phyloP scores from a whole-genome alignment of 106 monocot species.

The Dioscorea zingiberensis region DNA sequence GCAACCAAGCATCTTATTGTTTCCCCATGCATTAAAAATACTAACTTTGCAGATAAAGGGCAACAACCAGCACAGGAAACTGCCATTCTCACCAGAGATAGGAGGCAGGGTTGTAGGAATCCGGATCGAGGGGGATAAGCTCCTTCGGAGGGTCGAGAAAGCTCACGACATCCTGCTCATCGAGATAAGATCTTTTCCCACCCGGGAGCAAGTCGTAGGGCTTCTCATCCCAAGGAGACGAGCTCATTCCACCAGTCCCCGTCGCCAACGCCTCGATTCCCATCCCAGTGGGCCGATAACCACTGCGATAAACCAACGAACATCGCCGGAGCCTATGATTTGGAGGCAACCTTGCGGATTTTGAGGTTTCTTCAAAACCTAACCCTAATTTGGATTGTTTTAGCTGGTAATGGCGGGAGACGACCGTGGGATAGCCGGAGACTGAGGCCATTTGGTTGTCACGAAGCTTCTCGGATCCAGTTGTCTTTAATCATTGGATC shows the following conservation, averaged over 20 bases:
- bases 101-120: constrained; percentile 62
- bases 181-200: constrained; percentile 46
- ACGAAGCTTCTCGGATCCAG: too few species aligned
- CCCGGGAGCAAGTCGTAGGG: constrained; percentile 57
- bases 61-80: background rate
- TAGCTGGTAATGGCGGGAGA: too few species aligned
- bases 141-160: constrained; percentile 73
- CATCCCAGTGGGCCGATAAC: background rate
- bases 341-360: too few species aligned
- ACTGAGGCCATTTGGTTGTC: too few species aligned
- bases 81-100: constrained; percentile 53
- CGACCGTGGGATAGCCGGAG: too few species aligned
- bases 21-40: background rate
- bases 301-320: too few species aligned
- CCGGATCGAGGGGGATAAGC: constrained; percentile 69
- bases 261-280: background rate
- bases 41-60: background rate
- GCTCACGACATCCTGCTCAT: constrained; percentile 63
- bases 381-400: too few species aligned
- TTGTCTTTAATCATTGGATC: too few species aligned
- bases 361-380: too few species aligned
- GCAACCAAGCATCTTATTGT: background rate
- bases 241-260: background rate
- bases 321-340: too few species aligned
- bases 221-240: constrained; percentile 66